Conservation (phyloP, 768 basidiomycete genomes). For the Cytidiella melzeri region DNA sequence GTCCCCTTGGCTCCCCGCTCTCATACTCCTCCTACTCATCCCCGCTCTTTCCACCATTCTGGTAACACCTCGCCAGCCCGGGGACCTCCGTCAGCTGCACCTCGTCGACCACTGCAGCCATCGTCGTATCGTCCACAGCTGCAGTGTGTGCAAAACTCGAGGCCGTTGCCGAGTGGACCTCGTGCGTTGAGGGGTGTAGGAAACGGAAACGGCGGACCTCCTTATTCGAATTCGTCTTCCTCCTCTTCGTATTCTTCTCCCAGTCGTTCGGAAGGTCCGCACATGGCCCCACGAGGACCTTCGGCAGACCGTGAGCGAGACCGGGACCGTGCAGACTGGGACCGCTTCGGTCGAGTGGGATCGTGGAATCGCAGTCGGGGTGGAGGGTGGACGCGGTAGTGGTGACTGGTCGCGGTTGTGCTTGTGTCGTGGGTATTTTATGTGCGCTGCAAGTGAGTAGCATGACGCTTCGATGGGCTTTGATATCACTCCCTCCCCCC, state of each 20-base stretch:
- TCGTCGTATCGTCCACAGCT: conserved; percentile 25
- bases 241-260: conserved; percentile 13
- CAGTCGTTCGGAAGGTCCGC: conserved; percentile 20
- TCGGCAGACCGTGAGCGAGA: conserved; percentile 42
- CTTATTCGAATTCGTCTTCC: conserved; percentile 9
- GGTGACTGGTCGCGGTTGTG: no score
- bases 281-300: conserved; percentile 40
- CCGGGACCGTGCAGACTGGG: background rate
- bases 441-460: no score
- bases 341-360: background rate
- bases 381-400: conserved; percentile 4
- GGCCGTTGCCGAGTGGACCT: conserved; percentile 34
- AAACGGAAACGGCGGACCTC: conserved; percentile 6
- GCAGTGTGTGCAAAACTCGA: conserved; percentile 22
- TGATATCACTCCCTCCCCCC: no score
- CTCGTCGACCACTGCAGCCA: conserved; percentile 26
- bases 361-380: conserved; percentile 3
- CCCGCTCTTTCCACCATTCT: conserved; percentile 36
- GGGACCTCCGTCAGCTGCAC: background rate
- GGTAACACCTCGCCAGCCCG: conserved; percentile 10
- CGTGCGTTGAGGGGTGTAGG: conserved; percentile 30
- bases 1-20: conserved; percentile 31
- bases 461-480: no score
- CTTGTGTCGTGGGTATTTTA: no score
- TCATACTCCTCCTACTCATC: conserved; percentile 41